Evolutionary conservation across 2,329 filamentous ascomycete genomes (phyloP).

Genomic region (Fusarium newnesense): DNA sequence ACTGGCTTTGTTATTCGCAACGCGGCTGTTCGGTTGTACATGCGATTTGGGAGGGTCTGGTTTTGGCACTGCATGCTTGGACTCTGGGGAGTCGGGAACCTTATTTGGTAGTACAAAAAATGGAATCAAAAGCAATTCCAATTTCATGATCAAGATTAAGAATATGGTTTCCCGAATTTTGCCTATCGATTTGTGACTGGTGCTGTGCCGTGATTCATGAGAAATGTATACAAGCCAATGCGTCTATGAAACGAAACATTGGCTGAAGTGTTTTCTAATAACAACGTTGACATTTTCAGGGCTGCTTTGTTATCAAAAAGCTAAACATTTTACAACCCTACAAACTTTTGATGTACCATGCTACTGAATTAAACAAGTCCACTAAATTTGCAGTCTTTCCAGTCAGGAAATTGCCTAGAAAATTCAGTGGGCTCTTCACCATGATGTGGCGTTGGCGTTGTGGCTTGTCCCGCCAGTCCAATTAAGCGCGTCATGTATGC

Average conservation of each 20-base stretch:
- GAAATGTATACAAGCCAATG: not conserved
- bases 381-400: not conserved
- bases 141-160: slow-evolving; percentile 40
- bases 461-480: slow-evolving; percentile 8
- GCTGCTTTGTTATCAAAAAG: not conserved
- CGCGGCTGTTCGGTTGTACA: slow-evolving; percentile 28
- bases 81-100: slow-evolving; percentile 48
- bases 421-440: not conserved
- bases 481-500: slow-evolving; percentile 24
- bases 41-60: slow-evolving; percentile 43
- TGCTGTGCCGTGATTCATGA: not conserved
- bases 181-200: not conserved
- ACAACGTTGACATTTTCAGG: not conserved
- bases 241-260: not conserved
- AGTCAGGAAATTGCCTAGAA: not conserved
- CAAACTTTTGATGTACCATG: not conserved
- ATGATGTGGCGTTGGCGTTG: slow-evolving; percentile 9
- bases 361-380: not conserved
- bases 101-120: slow-evolving; percentile 46
- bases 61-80: slow-evolving; percentile 47
- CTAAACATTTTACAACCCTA: not conserved
- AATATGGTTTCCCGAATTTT: slow-evolving; percentile 39
- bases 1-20: slow-evolving; percentile 14
- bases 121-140: slow-evolving; percentile 48
- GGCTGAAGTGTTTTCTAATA: not conserved